Percentiles rank a stretch among this genome's conserved stretches.
These are phyloP conservation scores for Bigelowiella natans DNA, from an alignment of 78 protist species.

Conservation along the genomic window DNA sequence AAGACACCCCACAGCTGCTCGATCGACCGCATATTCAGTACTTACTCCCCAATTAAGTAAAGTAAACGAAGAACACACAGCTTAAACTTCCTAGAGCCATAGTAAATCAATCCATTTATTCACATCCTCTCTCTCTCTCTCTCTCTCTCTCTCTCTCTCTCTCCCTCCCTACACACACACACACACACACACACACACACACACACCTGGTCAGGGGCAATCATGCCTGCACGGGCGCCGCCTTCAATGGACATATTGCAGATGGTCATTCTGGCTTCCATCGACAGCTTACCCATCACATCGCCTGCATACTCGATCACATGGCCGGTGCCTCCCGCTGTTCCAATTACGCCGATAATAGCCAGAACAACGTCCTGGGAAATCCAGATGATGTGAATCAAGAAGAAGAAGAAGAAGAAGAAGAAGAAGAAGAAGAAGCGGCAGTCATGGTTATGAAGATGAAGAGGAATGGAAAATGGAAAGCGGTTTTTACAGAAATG, in stretches of 20 bases:
- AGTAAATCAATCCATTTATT: no score
- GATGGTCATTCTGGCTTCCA: slow-evolving; percentile 36
- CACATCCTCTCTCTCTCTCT: no score
- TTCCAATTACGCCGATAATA: slow-evolving; percentile 44
- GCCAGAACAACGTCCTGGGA: slow-evolving; percentile 41
- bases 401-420: no score
- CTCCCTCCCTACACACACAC: background rate
- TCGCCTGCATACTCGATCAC: slow-evolving; percentile 28
- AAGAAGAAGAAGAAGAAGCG: no score
- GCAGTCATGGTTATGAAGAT: no score
- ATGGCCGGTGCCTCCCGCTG: slow-evolving; percentile 50
- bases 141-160: background rate
- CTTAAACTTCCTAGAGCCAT: no score
- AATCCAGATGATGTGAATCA: background rate
- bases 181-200: background rate
- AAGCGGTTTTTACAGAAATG: background rate
- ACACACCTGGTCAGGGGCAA: slow-evolving; percentile 42
- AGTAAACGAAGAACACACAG: no score
- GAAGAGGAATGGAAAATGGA: no score
- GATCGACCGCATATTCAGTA: no score
- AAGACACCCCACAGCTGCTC: no score
- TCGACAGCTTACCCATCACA: background rate
- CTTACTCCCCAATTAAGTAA: no score
- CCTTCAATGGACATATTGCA: slow-evolving; percentile 61
- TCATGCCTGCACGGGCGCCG: slow-evolving; percentile 51